Evolutionary conservation across 371 early-diverging fungal species (phyloP).

Genomic region (Lichtheimia ramosa): DNA sequence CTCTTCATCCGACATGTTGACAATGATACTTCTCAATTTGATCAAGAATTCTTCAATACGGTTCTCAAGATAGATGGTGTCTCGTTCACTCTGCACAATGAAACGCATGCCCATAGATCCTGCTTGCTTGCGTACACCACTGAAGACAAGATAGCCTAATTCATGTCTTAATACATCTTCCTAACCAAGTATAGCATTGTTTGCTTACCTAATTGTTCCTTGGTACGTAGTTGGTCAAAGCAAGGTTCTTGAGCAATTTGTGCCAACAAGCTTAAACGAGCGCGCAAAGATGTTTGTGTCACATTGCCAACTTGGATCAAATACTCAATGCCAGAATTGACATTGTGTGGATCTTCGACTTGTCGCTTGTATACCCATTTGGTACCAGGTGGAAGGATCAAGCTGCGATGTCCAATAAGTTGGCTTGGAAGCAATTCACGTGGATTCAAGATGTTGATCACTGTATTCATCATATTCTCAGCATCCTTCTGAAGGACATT

Average conservation of each 20-base stretch:
- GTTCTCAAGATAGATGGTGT: constrained; percentile 80
- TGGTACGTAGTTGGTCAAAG: constrained; percentile 91
- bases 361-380: constrained; percentile 63
- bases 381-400: constrained; percentile 63
- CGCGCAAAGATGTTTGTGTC: constrained; percentile 57
- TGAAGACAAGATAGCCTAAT: constrained; percentile 74
- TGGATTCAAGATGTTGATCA: constrained; percentile 56
- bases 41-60: constrained; percentile 80
- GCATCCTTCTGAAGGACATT: constrained; percentile 74
- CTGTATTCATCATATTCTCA: constrained; percentile 53
- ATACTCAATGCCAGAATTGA: constrained; percentile 88
- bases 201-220: constrained; percentile 74
- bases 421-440: constrained; percentile 64
- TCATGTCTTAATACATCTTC: neutral
- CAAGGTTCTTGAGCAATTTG: constrained; percentile 86
- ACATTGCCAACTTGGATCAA: constrained; percentile 67
- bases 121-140: constrained; percentile 66
- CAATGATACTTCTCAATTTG: constrained; percentile 51
- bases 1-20: constrained; percentile 69
- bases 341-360: constrained; percentile 76
- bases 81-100: constrained; percentile 85
- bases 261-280: constrained; percentile 66
- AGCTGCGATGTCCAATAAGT: constrained; percentile 59
- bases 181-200: neutral
- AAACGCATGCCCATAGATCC: constrained; percentile 72